These are phyloP conservation scores for Celoporthe dispersa DNA, from an alignment of 2,329 filamentous ascomycete genomes.

Conservation along the genomic window DNA sequence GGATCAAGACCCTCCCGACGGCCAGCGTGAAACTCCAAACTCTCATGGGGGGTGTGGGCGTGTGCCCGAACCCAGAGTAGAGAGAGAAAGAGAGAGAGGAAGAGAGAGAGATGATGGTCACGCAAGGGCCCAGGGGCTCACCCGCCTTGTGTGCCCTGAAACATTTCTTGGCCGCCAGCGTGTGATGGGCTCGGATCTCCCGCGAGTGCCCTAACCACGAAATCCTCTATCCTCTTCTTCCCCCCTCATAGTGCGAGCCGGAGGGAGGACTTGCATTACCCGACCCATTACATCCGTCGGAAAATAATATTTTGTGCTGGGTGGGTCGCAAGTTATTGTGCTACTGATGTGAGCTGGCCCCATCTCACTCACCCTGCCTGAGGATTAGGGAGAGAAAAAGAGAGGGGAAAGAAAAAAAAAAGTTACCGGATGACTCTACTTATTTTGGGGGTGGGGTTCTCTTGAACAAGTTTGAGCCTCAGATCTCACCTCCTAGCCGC, in stretches of 20 bases:
- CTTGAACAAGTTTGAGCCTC: not conserved
- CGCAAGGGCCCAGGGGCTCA: not conserved
- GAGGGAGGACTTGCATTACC: not conserved
- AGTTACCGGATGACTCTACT: not conserved
- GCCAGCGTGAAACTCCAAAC: not conserved
- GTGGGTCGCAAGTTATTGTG: not conserved
- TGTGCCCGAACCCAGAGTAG: not conserved
- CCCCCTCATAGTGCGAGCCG: not conserved
- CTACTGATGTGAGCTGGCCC: not conserved
- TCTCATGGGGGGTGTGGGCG: not conserved
- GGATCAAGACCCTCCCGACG: not conserved
- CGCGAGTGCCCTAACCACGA: not conserved
- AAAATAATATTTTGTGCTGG: not conserved
- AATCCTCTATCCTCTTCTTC: not conserved
- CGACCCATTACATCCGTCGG: not conserved
- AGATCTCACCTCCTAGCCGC: not conserved
- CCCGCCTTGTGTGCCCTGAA: not conserved
- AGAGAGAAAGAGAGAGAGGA: not conserved
- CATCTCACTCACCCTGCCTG: not conserved
- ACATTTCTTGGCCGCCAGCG: not conserved
- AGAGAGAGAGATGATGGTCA: not conserved
- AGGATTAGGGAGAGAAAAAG: not conserved
- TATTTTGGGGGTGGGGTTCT: not conserved
- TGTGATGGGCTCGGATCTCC: conserved; percentile 1
- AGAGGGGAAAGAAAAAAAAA: not conserved